phyloP scores from a whole-genome alignment of 805 yeast species.

The Hanseniaspora lindneri region DNA sequence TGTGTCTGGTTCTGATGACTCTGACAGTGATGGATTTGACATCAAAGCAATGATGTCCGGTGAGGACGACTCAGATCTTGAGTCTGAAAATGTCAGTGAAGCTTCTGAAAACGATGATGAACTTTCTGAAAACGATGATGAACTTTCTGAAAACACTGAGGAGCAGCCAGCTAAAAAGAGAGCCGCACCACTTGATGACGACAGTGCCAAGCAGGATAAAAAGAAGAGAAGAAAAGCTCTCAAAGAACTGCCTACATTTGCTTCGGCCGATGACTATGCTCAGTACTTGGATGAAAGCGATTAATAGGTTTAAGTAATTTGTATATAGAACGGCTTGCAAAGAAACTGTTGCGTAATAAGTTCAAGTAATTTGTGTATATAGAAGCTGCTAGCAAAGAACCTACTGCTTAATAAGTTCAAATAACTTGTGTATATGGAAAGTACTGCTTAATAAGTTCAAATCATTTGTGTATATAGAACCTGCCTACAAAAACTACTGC shows the following conservation, averaged over 20 bases:
- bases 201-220: conserved; percentile 25
- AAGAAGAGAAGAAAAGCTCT: conserved; percentile 41
- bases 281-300: conserved; percentile 51
- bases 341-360: no score
- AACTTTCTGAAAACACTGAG: background rate
- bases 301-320: no score
- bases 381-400: no score
- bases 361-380: no score
- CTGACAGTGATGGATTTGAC: conserved; percentile 22
- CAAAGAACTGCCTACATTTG: conserved; percentile 69
- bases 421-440: no score
- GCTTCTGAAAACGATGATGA: no score
- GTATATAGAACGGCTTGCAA: no score
- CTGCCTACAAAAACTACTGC: background rate
- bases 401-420: no score
- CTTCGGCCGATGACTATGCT: conserved; percentile 79
- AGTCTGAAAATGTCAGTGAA: background rate
- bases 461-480: no score
- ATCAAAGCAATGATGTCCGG: conserved; percentile 17
- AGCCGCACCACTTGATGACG: conserved; percentile 29
- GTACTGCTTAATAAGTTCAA: no score
- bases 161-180: conserved; percentile 18
- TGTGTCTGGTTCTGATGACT: conserved; percentile 18
- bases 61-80: conserved; percentile 15
- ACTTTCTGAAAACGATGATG: no score